phyloP scores from a whole-genome alignment of 768 basidiomycete species.

The Lentinula raphanica region DNA sequence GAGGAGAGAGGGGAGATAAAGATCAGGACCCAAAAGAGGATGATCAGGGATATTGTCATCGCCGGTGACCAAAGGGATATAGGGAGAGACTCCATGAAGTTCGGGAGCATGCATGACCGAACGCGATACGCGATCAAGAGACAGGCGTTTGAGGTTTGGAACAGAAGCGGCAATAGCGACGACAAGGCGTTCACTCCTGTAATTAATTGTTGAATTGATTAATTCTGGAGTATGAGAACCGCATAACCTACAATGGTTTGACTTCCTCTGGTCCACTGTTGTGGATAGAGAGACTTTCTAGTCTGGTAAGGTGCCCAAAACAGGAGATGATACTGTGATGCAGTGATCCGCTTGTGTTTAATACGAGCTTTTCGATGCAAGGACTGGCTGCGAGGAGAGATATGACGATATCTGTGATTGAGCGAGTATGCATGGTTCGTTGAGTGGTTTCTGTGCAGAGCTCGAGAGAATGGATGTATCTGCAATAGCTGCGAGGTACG shows the following conservation, averaged over 20 bases:
- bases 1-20: conserved; percentile 62
- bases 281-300: conserved; percentile 42
- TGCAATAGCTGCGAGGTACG: conserved; percentile 51
- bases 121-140: conserved; percentile 60
- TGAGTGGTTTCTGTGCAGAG: conserved; percentile 29
- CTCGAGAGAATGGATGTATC: conserved; percentile 50
- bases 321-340: conserved; percentile 43
- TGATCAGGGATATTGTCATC: conserved; percentile 59
- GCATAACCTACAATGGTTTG: conserved; percentile 41
- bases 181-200: conserved; percentile 63
- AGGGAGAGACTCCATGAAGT: conserved; percentile 46
- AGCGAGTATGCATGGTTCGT: conserved; percentile 17
- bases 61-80: conserved; percentile 55
- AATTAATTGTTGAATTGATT: conserved; percentile 5
- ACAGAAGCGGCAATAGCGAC: conserved; percentile 63
- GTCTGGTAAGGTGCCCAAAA: conserved; percentile 38
- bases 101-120: conserved; percentile 62
- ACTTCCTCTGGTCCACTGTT: conserved; percentile 38
- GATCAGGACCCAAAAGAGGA: conserved; percentile 47
- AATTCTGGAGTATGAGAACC: conserved; percentile 9
- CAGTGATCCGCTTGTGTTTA: conserved; percentile 45
- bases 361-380: conserved; percentile 41
- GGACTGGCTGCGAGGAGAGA: conserved; percentile 45
- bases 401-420: conserved; percentile 42
- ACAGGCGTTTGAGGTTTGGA: conserved; percentile 49